phyloP scores from a whole-genome alignment of 2,329 filamentous ascomycete genomes.

The Alternaria brassicae region DNA sequence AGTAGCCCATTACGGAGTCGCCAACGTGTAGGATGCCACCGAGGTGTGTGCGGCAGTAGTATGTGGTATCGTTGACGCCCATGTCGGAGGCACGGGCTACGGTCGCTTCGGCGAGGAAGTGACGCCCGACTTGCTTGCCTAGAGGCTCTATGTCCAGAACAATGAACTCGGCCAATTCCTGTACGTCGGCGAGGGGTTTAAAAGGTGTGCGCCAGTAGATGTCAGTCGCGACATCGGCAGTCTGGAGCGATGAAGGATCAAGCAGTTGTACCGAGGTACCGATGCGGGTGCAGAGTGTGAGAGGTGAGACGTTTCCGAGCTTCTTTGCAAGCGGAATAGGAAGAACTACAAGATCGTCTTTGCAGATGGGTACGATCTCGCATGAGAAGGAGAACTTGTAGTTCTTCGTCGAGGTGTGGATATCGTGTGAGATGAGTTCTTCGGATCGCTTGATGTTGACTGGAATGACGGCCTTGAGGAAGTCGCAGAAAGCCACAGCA shows the following conservation, averaged over 20 bases:
- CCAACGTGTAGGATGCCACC: conserved; percentile 85
- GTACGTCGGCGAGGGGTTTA: conserved; percentile 79
- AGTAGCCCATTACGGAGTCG: conserved; percentile 94
- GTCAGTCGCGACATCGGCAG: conserved; percentile 79
- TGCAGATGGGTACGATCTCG: conserved; percentile 92
- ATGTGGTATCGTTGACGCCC: conserved; percentile 83
- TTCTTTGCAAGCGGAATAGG: conserved; percentile 88
- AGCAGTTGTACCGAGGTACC: conserved; percentile 89
- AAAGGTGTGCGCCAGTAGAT: conserved; percentile 95
- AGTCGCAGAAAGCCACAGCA: conserved; percentile 91
- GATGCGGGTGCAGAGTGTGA: conserved; percentile 85
- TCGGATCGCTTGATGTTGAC: conserved; percentile 83
- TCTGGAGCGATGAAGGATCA: conserved; percentile 90
- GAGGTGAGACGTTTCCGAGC: conserved; percentile 84
- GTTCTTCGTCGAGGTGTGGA: conserved; percentile 86
- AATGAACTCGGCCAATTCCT: conserved; percentile 88
- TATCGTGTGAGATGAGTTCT: conserved; percentile 91
- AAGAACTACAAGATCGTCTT: conserved; percentile 94
- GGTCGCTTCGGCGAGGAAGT: conserved; percentile 84
- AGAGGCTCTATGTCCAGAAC: conserved; percentile 91
- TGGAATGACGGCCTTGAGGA: conserved; percentile 81
- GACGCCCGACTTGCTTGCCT: conserved; percentile 78
- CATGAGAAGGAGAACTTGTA: conserved; percentile 95
- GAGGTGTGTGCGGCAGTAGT: conserved; percentile 89
- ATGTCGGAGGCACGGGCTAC: conserved; percentile 87